Evolutionary conservation across 2,329 filamentous ascomycete genomes (phyloP), one percentile per base, ranked within the genome.

Genomic region (Exophiala xenobiotica): DNA sequence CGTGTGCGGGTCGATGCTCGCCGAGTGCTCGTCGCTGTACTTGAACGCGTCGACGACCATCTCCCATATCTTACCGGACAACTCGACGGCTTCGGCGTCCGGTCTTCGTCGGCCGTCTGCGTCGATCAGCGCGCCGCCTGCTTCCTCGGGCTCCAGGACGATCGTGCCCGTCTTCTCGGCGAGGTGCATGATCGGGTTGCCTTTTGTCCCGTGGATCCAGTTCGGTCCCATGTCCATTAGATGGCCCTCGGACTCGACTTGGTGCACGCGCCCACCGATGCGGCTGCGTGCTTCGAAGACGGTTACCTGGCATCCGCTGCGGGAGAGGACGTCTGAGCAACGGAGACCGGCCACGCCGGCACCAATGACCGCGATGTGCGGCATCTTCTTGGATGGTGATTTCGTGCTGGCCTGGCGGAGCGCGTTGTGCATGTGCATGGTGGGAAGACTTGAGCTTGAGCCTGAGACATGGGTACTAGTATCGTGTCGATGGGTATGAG

Each of bases 151-250:
- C 38, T 72, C 74, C 62, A 78, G 72, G 2, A 77, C 68, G 7
- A 67, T 57, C 0, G 79, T 82, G 8, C 70, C 66, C 1, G 80
- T 81, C 49, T 73, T 64, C 52, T 74, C 69, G 11, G 80, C 81
- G n/a, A 85, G 70, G 11, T 75, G 68, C 42, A 77, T 68, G 18
- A 85, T 82, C 0, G 82, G 81, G 58, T 84, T 85, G 33, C 78
- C 68, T 2, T 78, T 70, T 1, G 78, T 79, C 12, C 81, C 82
- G 63, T 85, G 82, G 43, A 85, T 83, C 81, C 81, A 85, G 57
- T 84, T 85, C 1, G 82, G 78, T 2, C 81, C 81, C 78, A 83
- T 66, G 66, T 85, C 81, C 37, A 84, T 74, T 9, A 73, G 58
- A 64, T 80, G 74, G 7, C 75, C 77, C 1, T 70, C 67, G 6